Base-by-base conservation (phyloP, 805 yeast species). In the Cyberlindnera euphorbiiphila region DNA sequence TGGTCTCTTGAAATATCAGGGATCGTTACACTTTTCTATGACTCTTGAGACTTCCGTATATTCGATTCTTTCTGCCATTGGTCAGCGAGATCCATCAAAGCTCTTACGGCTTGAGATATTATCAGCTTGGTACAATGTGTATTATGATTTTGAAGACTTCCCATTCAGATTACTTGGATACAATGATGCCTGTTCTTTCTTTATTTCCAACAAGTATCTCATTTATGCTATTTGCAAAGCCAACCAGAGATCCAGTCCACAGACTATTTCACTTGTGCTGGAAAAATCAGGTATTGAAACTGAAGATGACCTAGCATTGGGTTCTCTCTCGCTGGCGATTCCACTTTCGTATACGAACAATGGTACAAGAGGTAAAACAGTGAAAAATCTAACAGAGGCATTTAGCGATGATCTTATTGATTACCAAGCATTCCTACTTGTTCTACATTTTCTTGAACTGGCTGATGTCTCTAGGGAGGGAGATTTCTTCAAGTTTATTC, bases 271-370 rank as follows among this genome's bases (percentile, higher is more conserved):
- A 4, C 14, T 29, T 5, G 16, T 45, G 7, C 12, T 39, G 20
- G 20, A 25, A 2, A 9, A 24, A 9, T 13, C 34, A 2, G 26
- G 17, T 4, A 14, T 18, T 7, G 45, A 39, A 10, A 10, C n/a
- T 4, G 46, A 38, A 10, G 30, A 33, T 14, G 50, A 57, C 10
- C 23, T 69, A 9, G 43, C 61, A 8, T 41, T 47, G 5, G 66
- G 64, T 9, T 53, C 70, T 20, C 37, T 71, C 6, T 56, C 73
- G 0, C 37, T 59, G n/a, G 47, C 66, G 1, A 56, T 77, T 1
- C 67, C 81, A 0, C 46, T 75, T 15, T 57, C 76, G 0, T 74
- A 60, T 43, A 55, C 72, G 0, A 55, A 53, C 11, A 54, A 53
- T 23, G 76, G 78, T 0, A 34, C 54, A 1, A 50, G 71, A 39